Conservation (phyloP, 768 basidiomycete genomes). For the Fibroporia radiculosa region DNA sequence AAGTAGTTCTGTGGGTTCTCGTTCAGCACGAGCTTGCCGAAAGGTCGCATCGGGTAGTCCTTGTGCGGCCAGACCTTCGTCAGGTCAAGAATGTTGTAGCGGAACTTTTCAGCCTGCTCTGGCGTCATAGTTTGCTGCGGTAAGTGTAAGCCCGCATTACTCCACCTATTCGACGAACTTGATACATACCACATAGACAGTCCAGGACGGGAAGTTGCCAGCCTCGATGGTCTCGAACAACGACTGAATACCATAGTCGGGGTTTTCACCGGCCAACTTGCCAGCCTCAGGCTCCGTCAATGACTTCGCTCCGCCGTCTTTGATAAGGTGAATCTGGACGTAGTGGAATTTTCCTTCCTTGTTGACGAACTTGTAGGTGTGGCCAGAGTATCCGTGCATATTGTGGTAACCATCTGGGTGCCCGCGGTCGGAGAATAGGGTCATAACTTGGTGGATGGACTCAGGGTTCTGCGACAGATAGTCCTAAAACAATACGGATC, state of each 20-base stretch:
- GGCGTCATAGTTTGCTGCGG: constrained; percentile 86
- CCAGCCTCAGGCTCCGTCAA: constrained; percentile 60
- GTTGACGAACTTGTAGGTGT: constrained; percentile 87
- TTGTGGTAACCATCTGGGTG: constrained; percentile 86
- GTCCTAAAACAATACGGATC: constrained; percentile 42
- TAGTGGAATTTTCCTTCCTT: constrained; percentile 79
- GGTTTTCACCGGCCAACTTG: constrained; percentile 62
- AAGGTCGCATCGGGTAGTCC: constrained; percentile 79
- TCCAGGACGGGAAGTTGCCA: constrained; percentile 80
- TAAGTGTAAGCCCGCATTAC: constrained; percentile 1
- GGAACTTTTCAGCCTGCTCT: constrained; percentile 84
- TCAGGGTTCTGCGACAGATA: constrained; percentile 85
- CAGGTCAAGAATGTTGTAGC: constrained; percentile 84
- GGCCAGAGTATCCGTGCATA: constrained; percentile 90
- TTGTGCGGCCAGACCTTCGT: constrained; percentile 90
- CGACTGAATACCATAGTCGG: constrained; percentile 76
- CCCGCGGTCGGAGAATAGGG: constrained; percentile 91
- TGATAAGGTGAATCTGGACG: constrained; percentile 76
- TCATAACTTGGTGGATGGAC: constrained; percentile 84
- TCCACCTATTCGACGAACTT: neutral
- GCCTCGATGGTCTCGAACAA: constrained; percentile 80
- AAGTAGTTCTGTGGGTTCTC: constrained; percentile 85
- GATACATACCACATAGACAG: constrained; percentile 66
- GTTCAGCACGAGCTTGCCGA: constrained; percentile 81
- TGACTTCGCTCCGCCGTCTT: constrained; percentile 80